Evolutionary conservation across 176 grass and related monocot species (phyloP).

Genomic region (barley (Hordeum vulgare)): MorexV3_pseudomolecules_assembly NC_058520.1:114081110-114081609

Average conservation of each 20-base stretch:
- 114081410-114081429: slow-evolving; percentile 32
- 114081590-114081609: slow-evolving; percentile 28
- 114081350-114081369: neutral
- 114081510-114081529: slow-evolving; percentile 37
- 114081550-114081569: slow-evolving; percentile 71
- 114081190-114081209: slow-evolving; percentile 46
- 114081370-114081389: neutral
- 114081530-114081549: slow-evolving; percentile 58
- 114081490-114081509: slow-evolving; percentile 15
- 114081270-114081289: neutral
- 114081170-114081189: slow-evolving; percentile 59
- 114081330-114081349: neutral
- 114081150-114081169: slow-evolving; percentile 51
- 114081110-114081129: slow-evolving; percentile 64
- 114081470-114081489: slow-evolving; percentile 35
- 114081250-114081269: neutral
- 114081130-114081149: slow-evolving; percentile 45
- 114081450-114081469: slow-evolving; percentile 34
- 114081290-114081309: neutral
- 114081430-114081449: slow-evolving; percentile 40
- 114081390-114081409: slow-evolving; percentile 19
- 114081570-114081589: slow-evolving; percentile 38
- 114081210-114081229: slow-evolving; percentile 45
- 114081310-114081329: neutral
- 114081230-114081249: neutral